phyloP scores from a whole-genome alignment of 805 yeast species.

The Komagataella ulmi region DNA sequence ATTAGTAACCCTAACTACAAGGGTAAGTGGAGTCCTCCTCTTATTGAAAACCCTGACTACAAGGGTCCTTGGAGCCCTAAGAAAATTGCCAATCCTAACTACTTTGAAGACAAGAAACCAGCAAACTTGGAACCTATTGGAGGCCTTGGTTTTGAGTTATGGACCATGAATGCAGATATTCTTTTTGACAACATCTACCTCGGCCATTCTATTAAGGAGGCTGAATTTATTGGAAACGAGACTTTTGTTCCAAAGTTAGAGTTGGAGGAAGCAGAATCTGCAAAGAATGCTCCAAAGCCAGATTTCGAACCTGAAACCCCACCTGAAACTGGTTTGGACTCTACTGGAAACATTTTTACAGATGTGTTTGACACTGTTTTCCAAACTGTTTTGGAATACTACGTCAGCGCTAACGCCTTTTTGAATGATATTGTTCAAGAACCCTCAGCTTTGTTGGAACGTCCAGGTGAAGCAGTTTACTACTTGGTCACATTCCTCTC shows the following conservation, averaged over 20 bases:
- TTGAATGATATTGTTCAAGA: constrained; percentile 24
- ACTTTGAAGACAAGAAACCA: constrained; percentile 43
- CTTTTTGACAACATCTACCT: constrained; percentile 74
- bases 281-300: constrained; percentile 26
- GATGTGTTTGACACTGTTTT: not conserved
- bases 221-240: constrained; percentile 68
- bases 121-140: constrained; percentile 56
- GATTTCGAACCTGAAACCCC: constrained; percentile 28
- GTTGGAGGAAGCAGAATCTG: constrained; percentile 31
- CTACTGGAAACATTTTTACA: not conserved
- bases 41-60: constrained; percentile 60
- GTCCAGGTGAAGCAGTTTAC: constrained; percentile 37
- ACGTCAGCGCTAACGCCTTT: not conserved
- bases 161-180: constrained; percentile 72
- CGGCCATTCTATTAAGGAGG: constrained; percentile 77
- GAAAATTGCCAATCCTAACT: constrained; percentile 55
- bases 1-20: constrained; percentile 56
- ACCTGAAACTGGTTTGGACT: not conserved
- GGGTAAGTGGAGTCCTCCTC: constrained; percentile 71
- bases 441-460: constrained; percentile 30
- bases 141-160: constrained; percentile 77
- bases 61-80: constrained; percentile 71
- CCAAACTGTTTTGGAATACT: not conserved
- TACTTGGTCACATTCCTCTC: constrained; percentile 29
- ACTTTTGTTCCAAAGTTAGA: constrained; percentile 49